Conservation (phyloP, 164 flowering plant species). For the Magnolia changhungtana region DNA sequence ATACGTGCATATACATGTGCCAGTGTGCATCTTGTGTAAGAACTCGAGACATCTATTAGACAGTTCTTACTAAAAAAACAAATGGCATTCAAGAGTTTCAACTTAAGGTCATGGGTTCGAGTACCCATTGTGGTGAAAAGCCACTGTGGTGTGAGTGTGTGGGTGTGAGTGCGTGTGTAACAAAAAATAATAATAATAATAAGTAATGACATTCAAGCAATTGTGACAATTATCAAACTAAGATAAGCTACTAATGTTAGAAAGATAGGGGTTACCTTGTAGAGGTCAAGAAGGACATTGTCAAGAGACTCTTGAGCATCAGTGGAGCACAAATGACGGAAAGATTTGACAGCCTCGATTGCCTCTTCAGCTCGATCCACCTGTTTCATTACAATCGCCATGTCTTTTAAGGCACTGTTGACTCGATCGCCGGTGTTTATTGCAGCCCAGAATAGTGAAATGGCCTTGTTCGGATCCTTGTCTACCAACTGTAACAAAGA, state of each 20-base stretch:
- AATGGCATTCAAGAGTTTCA: no score
- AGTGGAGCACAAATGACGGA: conserved; percentile 67
- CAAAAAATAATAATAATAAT: no score
- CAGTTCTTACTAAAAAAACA: no score
- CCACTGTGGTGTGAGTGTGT: no score
- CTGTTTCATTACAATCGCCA: conserved; percentile 92
- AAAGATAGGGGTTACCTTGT: conserved; percentile 52
- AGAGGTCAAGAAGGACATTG: conserved; percentile 78
- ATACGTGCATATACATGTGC: neutral
- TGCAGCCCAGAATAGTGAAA: conserved; percentile 81
- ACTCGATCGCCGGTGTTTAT: conserved; percentile 81
- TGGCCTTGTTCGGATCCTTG: conserved; percentile 64
- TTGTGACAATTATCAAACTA: no score
- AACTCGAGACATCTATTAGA: neutral
- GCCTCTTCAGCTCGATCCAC: conserved; percentile 82
- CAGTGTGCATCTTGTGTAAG: neutral
- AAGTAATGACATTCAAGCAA: no score
- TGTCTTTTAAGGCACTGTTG: conserved; percentile 89
- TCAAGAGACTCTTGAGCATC: conserved; percentile 85
- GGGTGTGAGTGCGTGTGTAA: no score
- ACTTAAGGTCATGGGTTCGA: no score
- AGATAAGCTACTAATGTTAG: no score
- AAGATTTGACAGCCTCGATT: conserved; percentile 86
- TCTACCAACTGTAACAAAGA: conserved; percentile 53
- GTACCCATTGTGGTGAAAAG: no score